Base-by-base conservation (phyloP, 768 basidiomycete genomes). In the Mycena haematopus region DNA sequence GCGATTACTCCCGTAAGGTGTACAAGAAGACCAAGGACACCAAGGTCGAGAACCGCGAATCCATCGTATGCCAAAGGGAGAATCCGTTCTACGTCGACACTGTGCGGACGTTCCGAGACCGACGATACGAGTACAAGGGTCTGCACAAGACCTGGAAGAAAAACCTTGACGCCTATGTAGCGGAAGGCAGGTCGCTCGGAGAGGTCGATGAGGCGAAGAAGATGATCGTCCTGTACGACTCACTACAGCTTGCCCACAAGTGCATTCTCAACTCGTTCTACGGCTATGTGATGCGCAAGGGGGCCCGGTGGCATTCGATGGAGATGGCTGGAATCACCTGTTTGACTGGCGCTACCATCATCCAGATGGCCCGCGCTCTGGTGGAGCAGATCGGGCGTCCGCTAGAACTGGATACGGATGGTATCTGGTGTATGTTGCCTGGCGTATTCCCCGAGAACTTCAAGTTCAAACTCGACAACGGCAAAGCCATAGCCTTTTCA, bases 271-370 rank as follows among this genome's bases (percentile, higher is more conserved):
- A 99, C 80, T 99, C 97, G 3, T 99, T 99, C 83, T 99, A 99
- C 73, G 97, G 97, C 36, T 99, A 99, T 70, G 96, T 99, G 73
- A 99, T 99, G 97, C 88, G 97, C 42, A 99, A 99, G 74, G 97
- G 97, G 55, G 97, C 97, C 19, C 82, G 97, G 31, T 99, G 97
- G 97, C 96, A 98, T 75, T 99, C 96, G 29, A 98, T 99, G 97
- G 97, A 99, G 80, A 99, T 99, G 97, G 97, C 97, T 1, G 97
- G 97, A 8, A 98, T 99, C 65, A 99, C 97, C 13, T 99, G 97
- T 77, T 80, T 99, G 55, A 99, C 97, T 0, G 97, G 97, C 42
- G 95, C 97, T 21, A 93, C 87, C 7, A 99, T 99, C 78, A 99
- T 99, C 68, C 96, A 99, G 74, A 96, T 99, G 94, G 96, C 97